Evolutionary conservation across 2,329 filamentous ascomycete genomes (phyloP).

Genomic region (Fusarium multiceps): DNA sequence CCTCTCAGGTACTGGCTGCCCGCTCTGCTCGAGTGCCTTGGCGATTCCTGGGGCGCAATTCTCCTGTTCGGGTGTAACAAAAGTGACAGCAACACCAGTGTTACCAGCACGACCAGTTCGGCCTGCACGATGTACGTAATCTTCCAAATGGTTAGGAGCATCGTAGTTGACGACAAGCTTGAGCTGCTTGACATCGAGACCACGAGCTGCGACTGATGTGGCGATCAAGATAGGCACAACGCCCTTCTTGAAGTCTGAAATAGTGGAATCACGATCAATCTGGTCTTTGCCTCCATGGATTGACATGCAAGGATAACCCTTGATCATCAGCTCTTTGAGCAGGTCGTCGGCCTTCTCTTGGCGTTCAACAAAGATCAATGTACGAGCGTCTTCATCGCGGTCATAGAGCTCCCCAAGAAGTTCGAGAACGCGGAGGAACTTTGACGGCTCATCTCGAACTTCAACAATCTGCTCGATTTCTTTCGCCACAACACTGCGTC

Average conservation of each 20-base stretch:
- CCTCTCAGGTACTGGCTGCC: conserved; percentile 80
- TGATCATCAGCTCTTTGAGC: conserved; percentile 80
- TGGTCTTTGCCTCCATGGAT: conserved; percentile 96
- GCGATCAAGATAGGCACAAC: conserved; percentile 91
- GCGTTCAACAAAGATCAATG: conserved; percentile 90
- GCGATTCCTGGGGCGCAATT: conserved; percentile 88
- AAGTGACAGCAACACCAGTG: conserved; percentile 93
- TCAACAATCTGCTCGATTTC: conserved; percentile 96
- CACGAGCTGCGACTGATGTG: conserved; percentile 94
- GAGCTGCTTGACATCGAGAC: conserved; percentile 94
- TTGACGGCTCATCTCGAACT: conserved; percentile 82
- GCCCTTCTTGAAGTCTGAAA: conserved; percentile 92
- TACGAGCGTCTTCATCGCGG: conserved; percentile 87
- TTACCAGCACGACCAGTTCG: conserved; percentile 95
- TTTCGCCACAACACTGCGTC: conserved; percentile 85
- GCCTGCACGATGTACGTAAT: conserved; percentile 94
- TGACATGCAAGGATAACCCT: conserved; percentile 90
- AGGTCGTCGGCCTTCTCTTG: conserved; percentile 90
- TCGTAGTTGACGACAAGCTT: conserved; percentile 98
- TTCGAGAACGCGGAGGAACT: conserved; percentile 86
- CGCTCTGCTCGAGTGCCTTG: conserved; percentile 93
- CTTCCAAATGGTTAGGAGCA: conserved; percentile 92
- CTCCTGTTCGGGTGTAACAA: conserved; percentile 91
- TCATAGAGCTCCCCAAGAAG: conserved; percentile 89
- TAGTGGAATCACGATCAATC: conserved; percentile 90